phyloP scores from a whole-genome alignment of 1,139 yeast species.

The Kodamaea ohmeri region DNA sequence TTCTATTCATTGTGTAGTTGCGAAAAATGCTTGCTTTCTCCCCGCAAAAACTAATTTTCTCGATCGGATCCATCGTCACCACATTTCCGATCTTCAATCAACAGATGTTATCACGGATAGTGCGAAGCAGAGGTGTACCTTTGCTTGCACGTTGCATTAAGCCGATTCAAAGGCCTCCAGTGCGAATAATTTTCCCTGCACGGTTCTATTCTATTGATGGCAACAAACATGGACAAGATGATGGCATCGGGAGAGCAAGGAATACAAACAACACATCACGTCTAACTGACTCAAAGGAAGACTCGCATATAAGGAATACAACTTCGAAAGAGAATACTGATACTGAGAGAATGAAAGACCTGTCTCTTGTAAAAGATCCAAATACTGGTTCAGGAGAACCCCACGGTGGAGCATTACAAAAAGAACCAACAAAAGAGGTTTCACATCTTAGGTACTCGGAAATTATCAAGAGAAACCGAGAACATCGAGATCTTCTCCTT shows the following conservation, averaged over 20 bases:
- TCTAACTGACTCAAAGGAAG: too few species aligned
- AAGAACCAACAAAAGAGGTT: background rate
- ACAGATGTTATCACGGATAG: background rate
- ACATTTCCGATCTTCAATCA: background rate
- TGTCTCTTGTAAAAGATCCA: too few species aligned
- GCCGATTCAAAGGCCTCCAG: background rate
- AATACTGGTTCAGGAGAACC: too few species aligned
- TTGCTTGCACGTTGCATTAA: too few species aligned
- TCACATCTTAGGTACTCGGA: slow-evolving; percentile 2
- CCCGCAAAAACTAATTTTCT: background rate
- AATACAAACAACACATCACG: too few species aligned
- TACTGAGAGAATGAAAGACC: too few species aligned
- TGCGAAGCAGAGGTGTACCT: background rate
- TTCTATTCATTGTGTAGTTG: too few species aligned
- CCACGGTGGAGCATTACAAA: too few species aligned
- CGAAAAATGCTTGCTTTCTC: background rate
- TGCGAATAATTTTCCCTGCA: background rate
- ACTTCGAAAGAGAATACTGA: too few species aligned
- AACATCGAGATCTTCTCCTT: slow-evolving; percentile 51
- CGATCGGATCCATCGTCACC: background rate
- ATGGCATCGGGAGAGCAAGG: too few species aligned
- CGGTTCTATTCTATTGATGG: background rate
- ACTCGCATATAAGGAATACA: too few species aligned
- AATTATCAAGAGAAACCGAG: slow-evolving; percentile 13
- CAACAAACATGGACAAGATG: too few species aligned